These are phyloP conservation scores for Boeremia lycopersici DNA, from an alignment of 2,329 filamentous ascomycete genomes.

Conservation along the genomic window DNA sequence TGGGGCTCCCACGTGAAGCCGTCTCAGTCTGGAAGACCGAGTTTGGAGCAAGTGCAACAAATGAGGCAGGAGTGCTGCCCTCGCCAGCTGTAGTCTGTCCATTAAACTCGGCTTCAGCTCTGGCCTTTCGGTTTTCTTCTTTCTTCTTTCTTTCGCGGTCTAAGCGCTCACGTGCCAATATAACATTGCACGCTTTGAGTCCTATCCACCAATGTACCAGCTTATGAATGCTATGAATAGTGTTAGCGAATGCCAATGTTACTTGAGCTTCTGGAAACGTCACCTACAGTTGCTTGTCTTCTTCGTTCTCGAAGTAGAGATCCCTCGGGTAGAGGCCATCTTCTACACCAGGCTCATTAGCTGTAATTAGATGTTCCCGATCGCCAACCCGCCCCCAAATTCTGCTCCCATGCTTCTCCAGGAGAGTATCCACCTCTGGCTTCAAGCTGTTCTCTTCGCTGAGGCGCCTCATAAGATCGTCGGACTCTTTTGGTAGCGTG, in stretches of 20 bases:
- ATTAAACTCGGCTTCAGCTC: conserved; percentile 33
- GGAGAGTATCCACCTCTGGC: conserved; percentile 36
- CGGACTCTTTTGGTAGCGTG: conserved; percentile 41
- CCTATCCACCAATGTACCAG: conserved; percentile 47
- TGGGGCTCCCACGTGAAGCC: conserved; percentile 32
- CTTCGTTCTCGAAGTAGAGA: conserved; percentile 40
- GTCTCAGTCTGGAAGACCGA: conserved; percentile 35
- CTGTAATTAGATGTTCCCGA: conserved; percentile 41
- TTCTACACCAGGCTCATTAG: conserved; percentile 41
- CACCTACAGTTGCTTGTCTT: conserved; percentile 40
- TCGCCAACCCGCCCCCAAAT: conserved; percentile 42
- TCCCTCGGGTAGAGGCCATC: conserved; percentile 40
- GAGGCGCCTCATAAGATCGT: conserved; percentile 38
- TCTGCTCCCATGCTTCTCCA: conserved; percentile 41
- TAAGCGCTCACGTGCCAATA: conserved; percentile 42
- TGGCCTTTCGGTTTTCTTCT: conserved; percentile 38
- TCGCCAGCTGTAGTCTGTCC: conserved; percentile 23
- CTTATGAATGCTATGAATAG: conserved; percentile 36
- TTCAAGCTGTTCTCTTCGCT: conserved; percentile 38
- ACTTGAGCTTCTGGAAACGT: not conserved
- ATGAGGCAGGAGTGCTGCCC: conserved; percentile 31
- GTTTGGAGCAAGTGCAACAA: conserved; percentile 39
- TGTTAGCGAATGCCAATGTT: conserved; percentile 16
- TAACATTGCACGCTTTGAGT: conserved; percentile 46
- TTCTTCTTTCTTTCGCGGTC: conserved; percentile 45